Percentiles rank a stretch among this genome's conserved stretches.
phyloP scores from a whole-genome alignment of 2,329 filamentous ascomycete genomes.

The Fusarium mexicanum region DNA sequence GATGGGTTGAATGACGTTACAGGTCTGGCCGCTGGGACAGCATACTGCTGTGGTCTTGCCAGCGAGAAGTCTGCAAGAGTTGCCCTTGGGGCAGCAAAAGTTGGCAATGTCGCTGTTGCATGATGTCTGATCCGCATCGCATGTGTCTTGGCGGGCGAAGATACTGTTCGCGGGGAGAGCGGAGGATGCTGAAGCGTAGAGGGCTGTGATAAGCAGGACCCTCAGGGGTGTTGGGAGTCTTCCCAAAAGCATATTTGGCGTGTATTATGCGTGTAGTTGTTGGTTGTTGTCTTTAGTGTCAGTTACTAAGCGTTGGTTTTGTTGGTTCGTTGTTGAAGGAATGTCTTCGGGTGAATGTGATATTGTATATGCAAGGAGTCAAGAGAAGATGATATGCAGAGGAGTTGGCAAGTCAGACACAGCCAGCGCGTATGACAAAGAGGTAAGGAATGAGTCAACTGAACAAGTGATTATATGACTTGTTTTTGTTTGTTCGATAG shows the following conservation, averaged over 20 bases:
- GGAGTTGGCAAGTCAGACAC: slow-evolving; percentile 23
- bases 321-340: slow-evolving; percentile 2
- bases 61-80: slow-evolving; percentile 69
- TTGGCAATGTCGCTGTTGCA: slow-evolving; percentile 68
- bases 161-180: slow-evolving; percentile 53
- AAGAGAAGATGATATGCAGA: background rate
- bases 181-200: slow-evolving; percentile 50
- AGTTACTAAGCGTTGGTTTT: background rate
- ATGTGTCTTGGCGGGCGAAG: slow-evolving; percentile 59
- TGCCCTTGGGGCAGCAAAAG: slow-evolving; percentile 71
- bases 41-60: slow-evolving; percentile 75
- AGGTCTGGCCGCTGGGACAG: slow-evolving; percentile 69
- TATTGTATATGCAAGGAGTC: slow-evolving; percentile 8
- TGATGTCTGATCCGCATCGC: slow-evolving; percentile 60
- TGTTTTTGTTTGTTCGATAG: slow-evolving; percentile 29
- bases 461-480: slow-evolving; percentile 20
- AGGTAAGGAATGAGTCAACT: background rate
- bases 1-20: slow-evolving; percentile 60
- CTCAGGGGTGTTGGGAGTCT: slow-evolving; percentile 42
- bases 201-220: slow-evolving; percentile 51
- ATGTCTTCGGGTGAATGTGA: background rate
- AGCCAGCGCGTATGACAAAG: slow-evolving; percentile 30
- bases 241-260: slow-evolving; percentile 28
- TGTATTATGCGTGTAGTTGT: slow-evolving; percentile 1
- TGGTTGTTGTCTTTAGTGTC: slow-evolving; percentile 2